Evolutionary conservation across 2,329 filamentous ascomycete genomes (phyloP).

Genomic region (Diaporthe sp.): DNA sequence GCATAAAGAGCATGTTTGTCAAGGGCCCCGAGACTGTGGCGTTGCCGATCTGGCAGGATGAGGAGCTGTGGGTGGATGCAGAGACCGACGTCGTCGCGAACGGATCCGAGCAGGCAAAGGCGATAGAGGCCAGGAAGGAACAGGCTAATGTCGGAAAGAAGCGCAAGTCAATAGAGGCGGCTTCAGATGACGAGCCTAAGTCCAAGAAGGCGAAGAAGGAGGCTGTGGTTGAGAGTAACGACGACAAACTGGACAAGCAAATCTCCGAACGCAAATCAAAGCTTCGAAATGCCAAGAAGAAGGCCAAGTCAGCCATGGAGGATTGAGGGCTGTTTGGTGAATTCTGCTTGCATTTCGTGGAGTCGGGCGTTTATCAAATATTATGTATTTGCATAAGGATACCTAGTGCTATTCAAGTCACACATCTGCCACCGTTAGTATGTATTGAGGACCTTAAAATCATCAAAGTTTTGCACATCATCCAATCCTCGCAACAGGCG

Average conservation of each 20-base stretch:
- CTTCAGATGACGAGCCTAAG: constrained; percentile 45
- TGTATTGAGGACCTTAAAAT: not conserved
- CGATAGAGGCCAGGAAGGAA: constrained; percentile 55
- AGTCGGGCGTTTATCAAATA: constrained; percentile 34
- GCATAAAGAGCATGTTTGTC: constrained; percentile 87
- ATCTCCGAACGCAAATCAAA: constrained; percentile 71
- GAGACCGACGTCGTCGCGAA: constrained; percentile 78
- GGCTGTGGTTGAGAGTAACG: constrained; percentile 59
- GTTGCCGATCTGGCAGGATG: constrained; percentile 93
- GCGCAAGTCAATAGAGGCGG: constrained; percentile 64
- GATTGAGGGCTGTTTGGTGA: constrained; percentile 49
- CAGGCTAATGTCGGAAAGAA: constrained; percentile 77
- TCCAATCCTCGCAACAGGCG: too few relatives aligned
- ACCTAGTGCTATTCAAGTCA: not conserved
- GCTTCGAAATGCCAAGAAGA: constrained; percentile 71
- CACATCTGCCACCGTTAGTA: not conserved
- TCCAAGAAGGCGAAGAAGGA: constrained; percentile 47
- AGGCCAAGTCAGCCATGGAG: constrained; percentile 66
- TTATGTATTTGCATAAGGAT: constrained; percentile 21
- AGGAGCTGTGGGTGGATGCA: constrained; percentile 90
- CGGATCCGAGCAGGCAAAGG: constrained; percentile 62
- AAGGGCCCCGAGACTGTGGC: constrained; percentile 91
- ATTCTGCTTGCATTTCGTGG: constrained; percentile 41
- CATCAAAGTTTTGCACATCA: not conserved
- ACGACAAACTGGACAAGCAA: constrained; percentile 69